Base-by-base conservation (phyloP, 1,284 basidiomycete genomes). In the Mycena citricolor region DNA sequence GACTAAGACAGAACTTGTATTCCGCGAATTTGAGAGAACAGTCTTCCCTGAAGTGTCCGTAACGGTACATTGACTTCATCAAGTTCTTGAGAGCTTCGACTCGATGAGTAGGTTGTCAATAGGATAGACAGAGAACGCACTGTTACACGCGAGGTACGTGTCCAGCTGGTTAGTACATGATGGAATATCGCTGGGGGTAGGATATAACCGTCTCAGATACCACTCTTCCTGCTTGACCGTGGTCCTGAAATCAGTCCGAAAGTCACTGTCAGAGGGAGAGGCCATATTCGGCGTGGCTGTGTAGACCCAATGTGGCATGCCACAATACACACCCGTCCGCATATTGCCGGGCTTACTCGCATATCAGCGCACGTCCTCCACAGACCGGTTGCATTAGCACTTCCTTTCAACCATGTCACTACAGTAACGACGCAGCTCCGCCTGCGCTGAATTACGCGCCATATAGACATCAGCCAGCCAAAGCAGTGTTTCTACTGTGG, bases 1-100 rank as follows among this genome's bases (percentile, higher is more conserved):
- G 70, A 47, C 83, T 87, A 71, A 97, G 71, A 68, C 95, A 99
- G 67, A 90, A 97, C 68, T 97, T 97, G 77, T 95, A 95, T 58
- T 97, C 94, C 54, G 93, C 85, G 58, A 86, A 77, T 62, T 95
- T 94, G 41, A 75, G 73, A 0, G 70, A 72, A 63, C 95, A 98
- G 49, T 84, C 79, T 2, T 86, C 74, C 57, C 87, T 76, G 37
- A 49, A 38, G 26, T 81, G 73, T 4, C 95, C 95, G 56, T 86
- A 83, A 54, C 95, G 79, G 64, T 98, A 98, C 35, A 97, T 69
- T 3, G 86, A 84, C 55, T 85, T 87, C 44, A 94, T 65, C 64
- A 97, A 94, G 8, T 81, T 79, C 22, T 83, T 79, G 28, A 97
- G 74, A 30, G 85, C 93, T 94, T 55, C n/a, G n/a, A n/a, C n/a